Base-by-base conservation (phyloP, 257 asterid species). In the Fraxinus quadrangulata region DNA sequence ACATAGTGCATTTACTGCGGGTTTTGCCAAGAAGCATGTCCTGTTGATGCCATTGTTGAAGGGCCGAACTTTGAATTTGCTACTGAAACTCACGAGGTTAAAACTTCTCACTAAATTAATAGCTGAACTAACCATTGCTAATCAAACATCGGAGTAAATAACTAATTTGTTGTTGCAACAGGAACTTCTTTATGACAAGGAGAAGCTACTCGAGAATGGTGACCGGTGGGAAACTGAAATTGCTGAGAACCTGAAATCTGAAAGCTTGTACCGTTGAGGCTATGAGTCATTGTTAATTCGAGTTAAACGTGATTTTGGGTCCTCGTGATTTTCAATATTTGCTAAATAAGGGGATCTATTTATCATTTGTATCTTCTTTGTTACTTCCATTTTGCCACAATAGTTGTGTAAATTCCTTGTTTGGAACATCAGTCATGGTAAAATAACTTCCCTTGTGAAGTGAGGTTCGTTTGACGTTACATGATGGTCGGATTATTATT, bases 1-100 rank as follows among this genome's bases (percentile, higher is more conserved):
- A 92, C 97, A 28, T 92, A 91, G 85, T 92, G 97, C 90, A 92
- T 94, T 82, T 94, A 94, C 86, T 94, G 96, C 72, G 98, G 98
- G 67, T 94, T 94, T 76, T 92, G 97, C 87, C 98, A 92, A 92
- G 98, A 94, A 82, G 97, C 98, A 37, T 94, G 97, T 82, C 98
- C 98, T 16, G 97, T 94, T 14, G 97, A 92, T 85, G 98, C 98
- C 85, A 94, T 94, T 70, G 98, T 94, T 72, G 97, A 94, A 87
- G 97, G 98, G 51, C 97, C 97, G 81, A 92, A 94, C 90, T 94
- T 92, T 36, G 98, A 92, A 75, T 94, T 92, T 23, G 96, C 97
- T 23, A 92, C 97, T 0, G 96, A 94, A 85, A 92, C 98, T 66
- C 95, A 92, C 10, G 98, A 94, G 98, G 98, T 92, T 81, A 37